A percentile compares a stretch with the other conserved stretches of the same genome.
Conservation (phyloP, 306 rosid species). For the Cajanus cajan region DNA sequence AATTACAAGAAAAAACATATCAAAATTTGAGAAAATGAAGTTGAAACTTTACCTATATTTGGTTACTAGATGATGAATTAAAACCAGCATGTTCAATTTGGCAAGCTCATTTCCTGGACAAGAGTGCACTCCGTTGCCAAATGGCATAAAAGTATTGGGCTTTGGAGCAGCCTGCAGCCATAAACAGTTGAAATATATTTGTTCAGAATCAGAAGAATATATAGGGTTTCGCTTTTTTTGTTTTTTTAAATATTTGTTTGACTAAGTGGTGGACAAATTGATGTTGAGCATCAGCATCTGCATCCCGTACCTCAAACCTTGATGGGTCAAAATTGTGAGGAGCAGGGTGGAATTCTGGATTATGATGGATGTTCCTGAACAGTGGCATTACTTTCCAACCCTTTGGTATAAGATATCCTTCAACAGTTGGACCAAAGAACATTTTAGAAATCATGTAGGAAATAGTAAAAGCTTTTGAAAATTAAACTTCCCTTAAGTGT, state of each 20-base stretch:
- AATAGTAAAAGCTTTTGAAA: background rate
- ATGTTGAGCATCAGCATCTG: background rate
- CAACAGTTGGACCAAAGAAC: conserved; percentile 13
- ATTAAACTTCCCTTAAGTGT: background rate
- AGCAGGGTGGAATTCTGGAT: conserved; percentile 63
- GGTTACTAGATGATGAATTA: conserved; percentile 73
- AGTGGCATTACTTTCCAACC: conserved; percentile 99
- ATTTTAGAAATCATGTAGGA: conserved; percentile 11
- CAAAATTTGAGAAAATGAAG: background rate
- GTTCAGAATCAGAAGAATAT: background rate
- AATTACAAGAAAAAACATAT: background rate
- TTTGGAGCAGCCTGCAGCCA: conserved; percentile 59
- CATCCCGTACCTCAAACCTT: conserved; percentile 71
- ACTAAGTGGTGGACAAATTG: background rate
- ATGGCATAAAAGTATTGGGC: conserved; percentile 84
- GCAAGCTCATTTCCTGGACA: conserved; percentile 96
- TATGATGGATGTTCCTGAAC: conserved; percentile 89
- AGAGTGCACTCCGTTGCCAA: conserved; percentile 84
- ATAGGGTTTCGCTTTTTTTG: background rate
- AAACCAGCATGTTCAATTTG: conserved; percentile 69
- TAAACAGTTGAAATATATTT: background rate
- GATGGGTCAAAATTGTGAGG: conserved; percentile 88
- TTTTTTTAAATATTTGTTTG: conserved; percentile 8
- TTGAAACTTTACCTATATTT: conserved; percentile 54
- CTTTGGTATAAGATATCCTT: conserved; percentile 89